These are phyloP conservation scores for Cylindrotheca fusiformis DNA, from an alignment of 108 stramenopile genomes.

Conservation along the genomic window DNA sequence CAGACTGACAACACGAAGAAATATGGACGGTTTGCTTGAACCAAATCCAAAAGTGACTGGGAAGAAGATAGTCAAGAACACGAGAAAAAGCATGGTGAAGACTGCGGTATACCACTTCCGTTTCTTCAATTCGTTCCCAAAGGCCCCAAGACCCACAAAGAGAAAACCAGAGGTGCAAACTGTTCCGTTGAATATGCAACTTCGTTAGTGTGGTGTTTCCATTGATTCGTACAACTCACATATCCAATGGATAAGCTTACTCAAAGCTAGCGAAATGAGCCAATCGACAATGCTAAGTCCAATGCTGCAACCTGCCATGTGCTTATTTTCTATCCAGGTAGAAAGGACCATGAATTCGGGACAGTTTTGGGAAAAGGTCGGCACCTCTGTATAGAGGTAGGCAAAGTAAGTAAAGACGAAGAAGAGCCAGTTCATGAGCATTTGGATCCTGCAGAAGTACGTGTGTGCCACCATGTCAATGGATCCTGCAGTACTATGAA, in stretches of 20 bases:
- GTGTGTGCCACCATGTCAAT: background rate
- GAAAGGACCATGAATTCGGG: background rate
- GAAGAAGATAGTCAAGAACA: background rate
- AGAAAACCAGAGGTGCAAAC: background rate
- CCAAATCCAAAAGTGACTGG: background rate
- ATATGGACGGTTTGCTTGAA: background rate
- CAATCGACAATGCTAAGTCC: background rate
- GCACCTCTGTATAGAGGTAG: background rate
- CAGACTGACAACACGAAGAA: background rate
- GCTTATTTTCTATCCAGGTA: background rate
- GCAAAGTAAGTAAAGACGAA: background rate
- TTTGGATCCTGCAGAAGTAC: background rate
- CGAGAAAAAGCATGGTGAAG: background rate
- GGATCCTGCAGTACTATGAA: background rate
- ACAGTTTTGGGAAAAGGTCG: background rate
- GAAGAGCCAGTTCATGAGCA: background rate
- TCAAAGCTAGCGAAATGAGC: background rate
- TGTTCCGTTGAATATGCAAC: too few relatives aligned
- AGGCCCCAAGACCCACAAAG: background rate
- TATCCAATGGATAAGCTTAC: too few relatives aligned
- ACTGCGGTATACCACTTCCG: background rate
- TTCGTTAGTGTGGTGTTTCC: too few relatives aligned
- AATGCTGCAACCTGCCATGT: background rate
- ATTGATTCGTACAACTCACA: too few relatives aligned
- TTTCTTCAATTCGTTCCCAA: background rate